Base-by-base conservation (phyloP, 139 green algal species). In the Micractinium sp. region DNA sequence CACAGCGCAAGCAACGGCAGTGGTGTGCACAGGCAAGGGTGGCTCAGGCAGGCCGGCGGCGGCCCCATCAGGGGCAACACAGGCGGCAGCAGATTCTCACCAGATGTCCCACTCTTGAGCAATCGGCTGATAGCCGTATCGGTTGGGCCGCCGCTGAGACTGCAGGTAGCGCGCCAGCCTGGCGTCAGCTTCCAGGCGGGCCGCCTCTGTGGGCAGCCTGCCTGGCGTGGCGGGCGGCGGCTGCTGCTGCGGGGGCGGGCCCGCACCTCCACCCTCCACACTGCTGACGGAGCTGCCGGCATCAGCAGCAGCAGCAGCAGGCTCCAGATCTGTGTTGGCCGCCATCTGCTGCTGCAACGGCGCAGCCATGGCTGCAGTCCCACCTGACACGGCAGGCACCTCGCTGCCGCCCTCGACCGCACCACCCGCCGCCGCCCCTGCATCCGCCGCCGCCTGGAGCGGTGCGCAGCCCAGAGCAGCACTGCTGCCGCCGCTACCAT, bases 71-170 rank as follows among this genome's bases (percentile, higher is more conserved):
- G n/a, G n/a, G n/a, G n/a, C n/a, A n/a, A n/a, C n/a, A n/a, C n/a
- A n/a, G n/a, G n/a, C n/a, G n/a, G n/a, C n/a, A n/a, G n/a, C n/a
- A n/a, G n/a, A n/a, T n/a, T n/a, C n/a, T n/a, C 93, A 90, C 93
- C 93, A 95, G 53, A 95, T 89, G 84, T 95, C 93, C 93, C 93
- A 95, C 82, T 95, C 93, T 69, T 95, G 85, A 0, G 87, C 89
- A 25, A 93, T 47, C 0, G 92, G 91, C 3, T 14, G 33, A 88
- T 95, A 95, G 25, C 93, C 93, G 41, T 94, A 95, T 0, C 87
- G 60, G 88, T 94, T 95, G 23, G 88, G 78, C 22, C 5, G 36
- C 27, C 20, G 38, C 60, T 88, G 36, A 1, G 82, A 69, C 3
- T 0, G 19, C 18, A 83, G 88, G 69, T 91, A 88, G 0, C 25